Percentiles rank a stretch among this genome's conserved stretches.
phyloP scores from a whole-genome alignment of 2,329 filamentous ascomycete genomes.

The Aspergillus phoenicis region DNA sequence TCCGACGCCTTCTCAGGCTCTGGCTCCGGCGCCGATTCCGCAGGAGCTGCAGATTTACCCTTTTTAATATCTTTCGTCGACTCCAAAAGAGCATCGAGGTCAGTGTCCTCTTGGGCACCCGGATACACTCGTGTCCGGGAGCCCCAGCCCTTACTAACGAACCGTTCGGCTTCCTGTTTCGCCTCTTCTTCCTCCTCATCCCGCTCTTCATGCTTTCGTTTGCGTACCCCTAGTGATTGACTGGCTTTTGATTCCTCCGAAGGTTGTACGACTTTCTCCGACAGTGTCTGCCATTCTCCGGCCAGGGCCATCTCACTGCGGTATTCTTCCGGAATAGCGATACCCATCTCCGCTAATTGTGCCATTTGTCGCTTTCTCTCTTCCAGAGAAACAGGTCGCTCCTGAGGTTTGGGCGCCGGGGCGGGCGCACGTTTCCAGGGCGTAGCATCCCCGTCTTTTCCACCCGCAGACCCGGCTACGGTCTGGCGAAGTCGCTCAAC shows the following conservation, averaged over 20 bases:
- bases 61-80: constrained; percentile 44
- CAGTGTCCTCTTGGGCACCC: constrained; percentile 40
- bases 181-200: constrained; percentile 47
- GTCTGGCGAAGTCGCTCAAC: constrained; percentile 82
- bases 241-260: constrained; percentile 48
- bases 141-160: constrained; percentile 48
- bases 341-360: constrained; percentile 83
- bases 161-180: constrained; percentile 32
- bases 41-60: constrained; percentile 22
- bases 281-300: constrained; percentile 80
- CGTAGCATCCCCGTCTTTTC: constrained; percentile 23
- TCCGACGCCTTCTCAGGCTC: constrained; percentile 19
- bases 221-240: constrained; percentile 47
- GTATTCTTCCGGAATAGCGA: constrained; percentile 78
- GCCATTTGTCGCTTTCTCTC: constrained; percentile 82
- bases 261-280: constrained; percentile 44
- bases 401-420: constrained; percentile 28
- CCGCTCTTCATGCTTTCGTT: constrained; percentile 46
- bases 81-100: constrained; percentile 48
- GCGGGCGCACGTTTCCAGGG: constrained; percentile 35
- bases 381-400: constrained; percentile 55
- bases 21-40: constrained; percentile 13
- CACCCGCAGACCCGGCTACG: constrained; percentile 52
- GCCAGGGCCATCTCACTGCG: constrained; percentile 81
- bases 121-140: constrained; percentile 46